Evolutionary conservation across 306 rosid genomes (phyloP).

Genomic region (Mimosa pudica): DNA sequence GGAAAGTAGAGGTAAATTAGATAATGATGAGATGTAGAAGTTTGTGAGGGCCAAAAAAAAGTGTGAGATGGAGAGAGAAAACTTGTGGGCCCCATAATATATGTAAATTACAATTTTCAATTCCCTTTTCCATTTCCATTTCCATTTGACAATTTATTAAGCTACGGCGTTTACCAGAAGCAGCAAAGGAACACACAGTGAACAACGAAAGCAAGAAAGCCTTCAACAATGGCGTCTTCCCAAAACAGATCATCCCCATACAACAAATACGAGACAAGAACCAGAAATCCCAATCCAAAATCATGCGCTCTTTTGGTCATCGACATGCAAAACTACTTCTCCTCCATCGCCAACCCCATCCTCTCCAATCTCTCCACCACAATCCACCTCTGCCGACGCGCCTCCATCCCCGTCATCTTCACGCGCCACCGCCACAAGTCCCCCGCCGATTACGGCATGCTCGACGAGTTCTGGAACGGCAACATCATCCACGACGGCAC

Average conservation of each 20-base stretch:
- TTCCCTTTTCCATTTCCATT: no score
- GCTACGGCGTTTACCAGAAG: no score
- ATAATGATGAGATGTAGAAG: no score
- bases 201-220: not conserved
- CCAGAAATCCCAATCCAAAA: conserved; percentile 56
- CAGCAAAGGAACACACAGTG: not conserved
- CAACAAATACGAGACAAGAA: conserved; percentile 54
- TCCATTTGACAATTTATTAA: no score
- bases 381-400: conserved; percentile 59
- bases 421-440: conserved; percentile 72
- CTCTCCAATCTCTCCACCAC: conserved; percentile 59
- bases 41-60: no score
- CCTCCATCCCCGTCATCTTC: conserved; percentile 70
- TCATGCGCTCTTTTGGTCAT: conserved; percentile 60
- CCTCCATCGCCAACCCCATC: conserved; percentile 57
- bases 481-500: conserved; percentile 61
- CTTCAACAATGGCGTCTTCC: conserved; percentile 27
- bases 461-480: conserved; percentile 69
- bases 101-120: no score
- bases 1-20: no score
- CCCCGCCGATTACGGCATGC: conserved; percentile 54
- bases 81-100: no score
- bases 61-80: no score
- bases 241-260: conserved; percentile 28
- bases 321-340: conserved; percentile 68